phyloP scores from a whole-genome alignment of 805 yeast species.

The Debaryomyces tyrocola region DNA sequence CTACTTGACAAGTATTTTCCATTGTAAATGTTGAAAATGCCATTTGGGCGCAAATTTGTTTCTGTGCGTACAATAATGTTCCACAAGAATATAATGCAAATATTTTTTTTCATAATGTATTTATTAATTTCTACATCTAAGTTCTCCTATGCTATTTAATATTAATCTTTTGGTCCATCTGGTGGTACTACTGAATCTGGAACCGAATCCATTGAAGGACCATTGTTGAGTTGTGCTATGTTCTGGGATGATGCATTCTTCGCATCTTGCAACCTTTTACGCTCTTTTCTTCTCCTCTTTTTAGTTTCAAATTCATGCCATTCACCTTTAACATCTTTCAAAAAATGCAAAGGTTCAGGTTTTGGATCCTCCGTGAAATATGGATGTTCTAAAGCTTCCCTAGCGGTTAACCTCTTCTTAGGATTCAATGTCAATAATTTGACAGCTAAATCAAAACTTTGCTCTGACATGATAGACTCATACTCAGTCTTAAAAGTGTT shows the following conservation, averaged over 20 bases:
- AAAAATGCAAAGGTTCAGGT: conserved; percentile 57
- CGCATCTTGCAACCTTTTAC: conserved; percentile 38
- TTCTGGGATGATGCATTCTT: conserved; percentile 7
- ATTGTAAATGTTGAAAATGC: too few relatives aligned
- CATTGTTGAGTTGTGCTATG: background rate
- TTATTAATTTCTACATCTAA: too few relatives aligned
- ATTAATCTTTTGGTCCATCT: conserved; percentile 5
- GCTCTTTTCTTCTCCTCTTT: conserved; percentile 58
- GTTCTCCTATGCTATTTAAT: background rate
- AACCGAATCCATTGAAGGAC: conserved; percentile 6
- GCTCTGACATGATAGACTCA: conserved; percentile 45
- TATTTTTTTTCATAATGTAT: too few relatives aligned
- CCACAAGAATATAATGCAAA: too few relatives aligned
- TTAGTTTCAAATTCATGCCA: conserved; percentile 98
- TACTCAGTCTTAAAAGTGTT: conserved; percentile 30
- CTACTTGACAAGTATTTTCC: too few relatives aligned
- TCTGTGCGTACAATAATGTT: too few relatives aligned
- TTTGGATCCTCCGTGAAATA: conserved; percentile 73
- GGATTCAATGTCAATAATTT: conserved; percentile 72
- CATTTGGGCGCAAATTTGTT: too few relatives aligned
- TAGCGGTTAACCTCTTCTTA: conserved; percentile 60
- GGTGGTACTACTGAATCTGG: conserved; percentile 8
- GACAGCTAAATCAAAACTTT: conserved; percentile 64
- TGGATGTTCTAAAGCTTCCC: conserved; percentile 60
- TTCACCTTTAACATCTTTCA: conserved; percentile 68